Percentiles rank a stretch among this genome's conserved stretches.
Evolutionary conservation across 140 eudicot species (phyloP).

Genomic region (Senecio squalidus): DNA sequence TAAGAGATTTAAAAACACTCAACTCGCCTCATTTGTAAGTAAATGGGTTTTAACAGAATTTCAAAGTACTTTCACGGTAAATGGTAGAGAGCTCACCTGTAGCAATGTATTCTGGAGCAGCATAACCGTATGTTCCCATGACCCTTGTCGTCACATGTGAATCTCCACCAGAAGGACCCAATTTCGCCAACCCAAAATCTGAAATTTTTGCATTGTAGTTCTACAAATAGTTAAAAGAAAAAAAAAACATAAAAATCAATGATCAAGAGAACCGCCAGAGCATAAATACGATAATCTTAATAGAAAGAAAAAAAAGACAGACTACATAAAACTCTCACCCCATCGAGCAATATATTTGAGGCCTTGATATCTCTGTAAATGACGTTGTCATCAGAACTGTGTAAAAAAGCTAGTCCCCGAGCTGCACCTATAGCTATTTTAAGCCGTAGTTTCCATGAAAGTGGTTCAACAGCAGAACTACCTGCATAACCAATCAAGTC

Average conservation of each 20-base stretch:
- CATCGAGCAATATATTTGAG: constrained; percentile 81
- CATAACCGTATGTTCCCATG: constrained; percentile 94
- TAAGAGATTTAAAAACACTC: too few species aligned
- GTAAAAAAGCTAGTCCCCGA: constrained; percentile 70
- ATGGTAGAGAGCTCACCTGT: constrained; percentile 52
- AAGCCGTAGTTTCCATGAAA: constrained; percentile 64
- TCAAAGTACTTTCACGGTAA: not conserved
- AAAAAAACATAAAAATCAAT: not conserved
- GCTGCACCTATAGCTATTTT: constrained; percentile 88
- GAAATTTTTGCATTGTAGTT: constrained; percentile 76
- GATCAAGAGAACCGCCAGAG: too few species aligned
- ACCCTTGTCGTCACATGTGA: constrained; percentile 87
- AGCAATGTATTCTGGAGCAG: constrained; percentile 94
- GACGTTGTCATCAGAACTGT: constrained; percentile 54
- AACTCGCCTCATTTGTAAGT: too few species aligned
- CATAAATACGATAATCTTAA: too few species aligned
- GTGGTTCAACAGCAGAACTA: constrained; percentile 37
- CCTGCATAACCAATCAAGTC: constrained; percentile 37
- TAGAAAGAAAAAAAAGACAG: not conserved
- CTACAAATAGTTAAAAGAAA: constrained; percentile 32
- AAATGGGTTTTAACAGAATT: too few species aligned
- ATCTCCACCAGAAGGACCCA: constrained; percentile 72
- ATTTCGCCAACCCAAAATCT: constrained; percentile 86
- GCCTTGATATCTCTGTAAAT: constrained; percentile 80
- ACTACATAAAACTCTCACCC: constrained; percentile 30